These are phyloP conservation scores for Acanthamoeba pearcei DNA, from an alignment of 208 protist species.

Conservation along the genomic window DNA sequence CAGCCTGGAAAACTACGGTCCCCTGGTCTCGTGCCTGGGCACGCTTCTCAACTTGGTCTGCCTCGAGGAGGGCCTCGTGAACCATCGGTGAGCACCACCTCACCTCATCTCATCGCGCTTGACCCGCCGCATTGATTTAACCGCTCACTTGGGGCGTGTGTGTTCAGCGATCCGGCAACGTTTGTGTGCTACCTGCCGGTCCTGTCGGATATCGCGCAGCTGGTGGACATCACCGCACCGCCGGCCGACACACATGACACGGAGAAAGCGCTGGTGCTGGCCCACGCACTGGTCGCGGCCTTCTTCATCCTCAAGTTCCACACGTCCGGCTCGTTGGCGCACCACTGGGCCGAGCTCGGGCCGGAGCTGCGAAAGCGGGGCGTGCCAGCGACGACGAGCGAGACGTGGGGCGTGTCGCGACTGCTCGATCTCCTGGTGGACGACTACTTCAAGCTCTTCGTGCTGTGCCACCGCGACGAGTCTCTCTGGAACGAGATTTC, in stretches of 20 bases:
- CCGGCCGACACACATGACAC: background rate
- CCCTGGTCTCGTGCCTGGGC: conserved; percentile 53
- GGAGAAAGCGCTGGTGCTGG: conserved; percentile 59
- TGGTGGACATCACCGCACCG: conserved; percentile 3
- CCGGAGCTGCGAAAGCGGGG: background rate
- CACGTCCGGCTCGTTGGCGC: background rate
- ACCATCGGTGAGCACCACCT: background rate
- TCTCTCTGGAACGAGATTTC: conserved; percentile 47
- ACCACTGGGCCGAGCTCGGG: conserved; percentile 17
- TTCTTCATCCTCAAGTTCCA: conserved; percentile 69
- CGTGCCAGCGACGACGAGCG: background rate
- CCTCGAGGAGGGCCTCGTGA: conserved; percentile 34
- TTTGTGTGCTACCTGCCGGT: conserved; percentile 29
- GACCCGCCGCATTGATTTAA: background rate
- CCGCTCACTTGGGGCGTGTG: background rate
- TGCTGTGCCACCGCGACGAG: conserved; percentile 25
- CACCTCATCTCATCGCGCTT: background rate
- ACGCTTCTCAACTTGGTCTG: conserved; percentile 61
- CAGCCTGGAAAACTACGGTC: conserved; percentile 10
- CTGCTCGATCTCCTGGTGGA: background rate
- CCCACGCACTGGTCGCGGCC: background rate
- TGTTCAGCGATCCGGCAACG: background rate
- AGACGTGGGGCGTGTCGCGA: background rate
- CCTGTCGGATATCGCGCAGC: background rate
- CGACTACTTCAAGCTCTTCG: conserved; percentile 25